Evolutionary conservation across 352 stramenopile species (phyloP).

Genomic region (Plasmopara muralis): DNA sequence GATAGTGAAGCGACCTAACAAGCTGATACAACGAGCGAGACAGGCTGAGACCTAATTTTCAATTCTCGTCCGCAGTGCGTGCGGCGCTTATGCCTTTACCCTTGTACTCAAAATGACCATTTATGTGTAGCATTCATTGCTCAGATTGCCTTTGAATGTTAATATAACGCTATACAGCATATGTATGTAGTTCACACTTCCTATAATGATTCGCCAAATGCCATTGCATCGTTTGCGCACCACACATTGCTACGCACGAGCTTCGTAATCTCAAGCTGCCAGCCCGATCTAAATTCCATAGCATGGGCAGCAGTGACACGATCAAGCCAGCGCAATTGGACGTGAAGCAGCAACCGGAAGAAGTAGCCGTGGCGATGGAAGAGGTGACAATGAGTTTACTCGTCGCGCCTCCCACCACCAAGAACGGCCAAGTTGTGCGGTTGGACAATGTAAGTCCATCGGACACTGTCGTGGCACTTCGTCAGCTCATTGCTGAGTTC

Average conservation of each 20-base stretch:
- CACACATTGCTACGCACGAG: constrained; percentile 24
- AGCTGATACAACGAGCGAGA: too few relatives aligned
- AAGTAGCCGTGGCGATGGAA: constrained; percentile 18
- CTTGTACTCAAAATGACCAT: too few relatives aligned
- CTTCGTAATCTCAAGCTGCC: too few relatives aligned
- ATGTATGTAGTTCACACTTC: too few relatives aligned
- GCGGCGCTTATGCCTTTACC: too few relatives aligned
- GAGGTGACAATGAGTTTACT: constrained; percentile 50
- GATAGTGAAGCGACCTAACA: too few relatives aligned
- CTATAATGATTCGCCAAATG: too few relatives aligned
- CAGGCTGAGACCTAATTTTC: too few relatives aligned
- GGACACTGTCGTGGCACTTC: constrained; percentile 77
- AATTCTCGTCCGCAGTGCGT: too few relatives aligned
- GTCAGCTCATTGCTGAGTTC: constrained; percentile 80
- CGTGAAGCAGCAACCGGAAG: constrained; percentile 19
- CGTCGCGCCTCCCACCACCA: constrained; percentile 37
- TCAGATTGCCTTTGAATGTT: too few relatives aligned
- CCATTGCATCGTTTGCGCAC: constrained; percentile 16
- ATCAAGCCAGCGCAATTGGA: constrained; percentile 15
- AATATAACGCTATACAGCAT: background rate
- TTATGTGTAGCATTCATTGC: too few relatives aligned
- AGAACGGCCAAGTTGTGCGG: constrained; percentile 30
- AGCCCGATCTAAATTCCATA: background rate
- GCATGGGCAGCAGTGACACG: constrained; percentile 32
- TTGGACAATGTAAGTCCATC: constrained; percentile 64